Evolutionary conservation across 2,329 filamentous ascomycete genomes (phyloP), one percentile per base, ranked within the genome.

Genomic region (Diaporthe destruens): DNA sequence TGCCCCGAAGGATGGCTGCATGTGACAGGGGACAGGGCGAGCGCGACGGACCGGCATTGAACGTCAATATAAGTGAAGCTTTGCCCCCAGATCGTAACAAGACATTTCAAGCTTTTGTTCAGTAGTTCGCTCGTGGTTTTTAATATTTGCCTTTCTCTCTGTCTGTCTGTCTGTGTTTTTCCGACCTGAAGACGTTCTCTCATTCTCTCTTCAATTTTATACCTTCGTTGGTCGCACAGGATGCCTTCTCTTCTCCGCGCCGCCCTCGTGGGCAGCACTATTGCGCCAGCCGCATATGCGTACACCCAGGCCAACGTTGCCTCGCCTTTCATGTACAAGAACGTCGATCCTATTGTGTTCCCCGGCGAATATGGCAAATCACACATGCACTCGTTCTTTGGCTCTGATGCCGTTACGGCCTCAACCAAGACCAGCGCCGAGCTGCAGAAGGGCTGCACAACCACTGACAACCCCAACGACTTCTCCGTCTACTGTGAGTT

Each of bases 321-420:
- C 36, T 36, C 54, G 18, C 77, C 77, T 57, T 79, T 81, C 55
- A 80, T 81, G 77, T 75, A 77, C 72, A 81, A 81, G 75, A 81
- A 80, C 71, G 78, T 81, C 23, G 78, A 81, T 36, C 80, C 79
- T 2, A 80, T 81, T 32, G 76, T 80, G 29, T 80, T 77, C 67
- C 80, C 80, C 0, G 78, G 80, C 12, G 65, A 77, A 71, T 77
- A 82, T 59, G 59, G 57, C 67, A 78, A 78, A 75, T 80, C 80
- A 18, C 81, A 82, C 56, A 49, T 82, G 71, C 81, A 82, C 76
- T 79, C 79, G 12, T 82, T 81, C 75, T 82, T 82, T 72, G 81
- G 81, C 53, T 82, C 80, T 63, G 80, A 81, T 59, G 78, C 76
- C 44, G 75, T 80, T 29, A 82, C 79, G 1, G 74, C 77, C 73